Conservation (phyloP, 2,329 filamentous ascomycete genomes). For the Alternaria gansuensis region DNA sequence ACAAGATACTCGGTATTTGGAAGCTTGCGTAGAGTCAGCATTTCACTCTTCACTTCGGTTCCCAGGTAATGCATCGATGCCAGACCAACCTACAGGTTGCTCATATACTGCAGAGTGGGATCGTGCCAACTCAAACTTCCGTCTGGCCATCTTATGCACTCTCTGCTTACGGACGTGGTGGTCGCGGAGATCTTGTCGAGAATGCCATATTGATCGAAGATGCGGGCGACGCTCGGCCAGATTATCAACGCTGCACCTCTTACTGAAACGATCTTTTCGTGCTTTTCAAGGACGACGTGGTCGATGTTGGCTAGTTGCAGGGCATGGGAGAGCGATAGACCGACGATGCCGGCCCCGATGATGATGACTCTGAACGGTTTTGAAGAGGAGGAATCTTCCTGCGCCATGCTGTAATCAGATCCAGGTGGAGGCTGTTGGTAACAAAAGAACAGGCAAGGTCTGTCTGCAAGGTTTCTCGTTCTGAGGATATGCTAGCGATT, state of each 20-base stretch:
- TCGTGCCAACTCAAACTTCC: conserved; percentile 13
- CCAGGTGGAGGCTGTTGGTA: not conserved
- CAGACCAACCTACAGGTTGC: not conserved
- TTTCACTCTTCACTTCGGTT: not conserved
- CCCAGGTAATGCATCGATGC: not conserved
- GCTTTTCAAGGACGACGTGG: conserved; percentile 38
- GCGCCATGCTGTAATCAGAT: not conserved
- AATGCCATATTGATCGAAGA: conserved; percentile 40
- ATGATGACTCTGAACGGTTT: conserved; percentile 31
- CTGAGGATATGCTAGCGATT: no score
- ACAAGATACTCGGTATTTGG: conserved; percentile 17
- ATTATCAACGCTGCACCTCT: conserved; percentile 36
- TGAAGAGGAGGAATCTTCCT: not conserved
- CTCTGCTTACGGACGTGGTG: conserved; percentile 17
- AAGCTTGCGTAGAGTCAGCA: conserved; percentile 14
- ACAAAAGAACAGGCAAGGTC: no score
- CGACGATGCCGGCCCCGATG: conserved; percentile 33
- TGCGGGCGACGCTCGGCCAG: conserved; percentile 30
- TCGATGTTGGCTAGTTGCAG: conserved; percentile 35
- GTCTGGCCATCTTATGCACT: conserved; percentile 28
- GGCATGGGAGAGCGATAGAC: conserved; percentile 32
- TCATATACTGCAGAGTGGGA: conserved; percentile 7
- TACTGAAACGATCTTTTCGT: conserved; percentile 29
- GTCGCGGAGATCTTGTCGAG: conserved; percentile 20
- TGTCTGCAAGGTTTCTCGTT: no score